Evolutionary conservation across 116 monocot species (phyloP), one percentile per base, ranked within the genome.

Genomic region (Posidonia oceanica): DNA sequence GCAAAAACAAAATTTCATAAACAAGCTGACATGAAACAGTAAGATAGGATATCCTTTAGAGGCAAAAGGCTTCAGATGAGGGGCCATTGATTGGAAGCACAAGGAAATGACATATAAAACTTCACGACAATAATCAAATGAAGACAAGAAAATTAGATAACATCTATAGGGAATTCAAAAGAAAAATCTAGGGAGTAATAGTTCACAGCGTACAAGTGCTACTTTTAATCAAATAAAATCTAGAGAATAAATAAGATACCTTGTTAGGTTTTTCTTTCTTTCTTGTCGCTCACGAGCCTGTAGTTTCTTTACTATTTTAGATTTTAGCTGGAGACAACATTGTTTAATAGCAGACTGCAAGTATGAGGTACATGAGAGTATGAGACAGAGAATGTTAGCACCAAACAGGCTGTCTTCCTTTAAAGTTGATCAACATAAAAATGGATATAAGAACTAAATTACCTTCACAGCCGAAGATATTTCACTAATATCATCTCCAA

Each of bases 401-500:
- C 12, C 11, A 14, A 54, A 4, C 17, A 22, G 13, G 38, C 14
- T 22, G 38, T 38, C 20, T 39, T 56, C 36, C 17, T 55, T n/a
- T 11, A 48, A 52, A 5, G 12, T 12, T 48, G 48, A 48, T 12
- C 54, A 54, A 54, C 62, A 65, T 41, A 39, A 7, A 41, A 44
- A 39, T 8, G 18, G 36, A 7, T 7, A 3, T 44, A 41, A n/a
- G 8, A 5, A 65, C 15, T 40, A 18, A 40, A 41, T 73, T 80
- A 98, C 98, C 98, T 93, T 85, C 52, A 93, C 98, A 68, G 90
- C 98, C 52, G 88, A 83, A 36, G 98, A 74, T 82, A 98, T 98
- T 84, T 98, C 98, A 76, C 79, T 88, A 59, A 93, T 98, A 75
- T 93, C 98, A 86, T 98, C 90, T 39, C 98, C 98, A 81, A 93